phyloP scores from a whole-genome alignment of 176 grass and related monocot genomes.

The Bothriochloa decipiens region DNA sequence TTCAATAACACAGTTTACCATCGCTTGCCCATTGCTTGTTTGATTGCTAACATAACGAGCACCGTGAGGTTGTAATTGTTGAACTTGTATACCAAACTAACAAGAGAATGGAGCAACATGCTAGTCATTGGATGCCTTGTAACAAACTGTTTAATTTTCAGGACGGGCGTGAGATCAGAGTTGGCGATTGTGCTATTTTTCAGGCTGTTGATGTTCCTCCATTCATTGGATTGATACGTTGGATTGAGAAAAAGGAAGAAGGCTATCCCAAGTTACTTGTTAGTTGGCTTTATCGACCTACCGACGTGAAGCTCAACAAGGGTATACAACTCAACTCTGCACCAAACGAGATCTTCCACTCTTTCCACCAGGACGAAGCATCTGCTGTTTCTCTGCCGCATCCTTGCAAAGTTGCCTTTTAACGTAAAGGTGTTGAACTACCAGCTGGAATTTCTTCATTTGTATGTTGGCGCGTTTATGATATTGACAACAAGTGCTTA shows the following conservation, averaged over 20 bases:
- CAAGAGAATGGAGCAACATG: constrained; percentile 1
- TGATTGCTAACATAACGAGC: constrained; percentile 20
- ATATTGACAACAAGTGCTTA: constrained; percentile 86
- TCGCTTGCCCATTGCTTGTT: background rate
- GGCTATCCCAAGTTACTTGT: constrained; percentile 66
- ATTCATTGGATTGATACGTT: constrained; percentile 83
- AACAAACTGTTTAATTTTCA: constrained; percentile 40
- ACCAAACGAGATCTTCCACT: constrained; percentile 90
- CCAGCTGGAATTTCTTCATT: constrained; percentile 71
- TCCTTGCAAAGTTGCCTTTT: constrained; percentile 92
- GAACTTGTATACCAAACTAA: no score
- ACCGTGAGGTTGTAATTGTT: no score
- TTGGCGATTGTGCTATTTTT: constrained; percentile 86
- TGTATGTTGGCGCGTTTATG: constrained; percentile 83
- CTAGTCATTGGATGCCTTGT: background rate
- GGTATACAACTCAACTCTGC: constrained; percentile 58
- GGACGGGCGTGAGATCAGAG: constrained; percentile 79
- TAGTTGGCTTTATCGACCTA: constrained; percentile 83
- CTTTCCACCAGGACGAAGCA: constrained; percentile 83
- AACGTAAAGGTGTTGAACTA: constrained; percentile 75
- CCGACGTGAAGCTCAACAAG: constrained; percentile 78
- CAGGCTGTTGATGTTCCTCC: constrained; percentile 72
- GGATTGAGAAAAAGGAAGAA: constrained; percentile 59
- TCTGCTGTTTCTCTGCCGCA: constrained; percentile 82
- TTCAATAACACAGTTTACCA: background rate